Conservation (phyloP, 2,329 filamentous ascomycete genomes). For the Westerdykella aurantiaca region DNA sequence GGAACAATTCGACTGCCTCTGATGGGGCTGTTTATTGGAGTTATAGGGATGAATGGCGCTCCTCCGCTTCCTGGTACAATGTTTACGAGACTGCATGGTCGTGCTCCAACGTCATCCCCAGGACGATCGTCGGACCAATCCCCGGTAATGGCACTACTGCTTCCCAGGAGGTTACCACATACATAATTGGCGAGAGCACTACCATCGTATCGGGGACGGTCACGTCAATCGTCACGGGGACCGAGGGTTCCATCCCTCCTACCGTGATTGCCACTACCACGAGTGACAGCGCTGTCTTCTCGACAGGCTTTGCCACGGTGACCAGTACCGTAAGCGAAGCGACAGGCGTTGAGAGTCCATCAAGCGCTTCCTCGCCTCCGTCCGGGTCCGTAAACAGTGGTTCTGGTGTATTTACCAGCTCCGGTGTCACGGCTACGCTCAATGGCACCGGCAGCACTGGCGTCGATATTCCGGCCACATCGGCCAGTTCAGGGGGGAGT, state of each 20-base stretch:
- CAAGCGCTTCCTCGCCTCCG: conserved; percentile 1
- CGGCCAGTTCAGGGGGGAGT: background rate
- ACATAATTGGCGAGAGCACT: conserved; percentile 17
- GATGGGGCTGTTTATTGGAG: conserved; percentile 18
- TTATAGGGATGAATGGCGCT: conserved; percentile 20
- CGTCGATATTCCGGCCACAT: conserved; percentile 6
- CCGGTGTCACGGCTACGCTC: conserved; percentile 8
- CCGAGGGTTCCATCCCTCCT: conserved; percentile 12
- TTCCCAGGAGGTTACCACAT: conserved; percentile 14
- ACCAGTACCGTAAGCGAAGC: conserved; percentile 14
- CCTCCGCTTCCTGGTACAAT: conserved; percentile 23
- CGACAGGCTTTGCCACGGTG: conserved; percentile 18
- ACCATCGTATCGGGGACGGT: conserved; percentile 21
- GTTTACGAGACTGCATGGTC: conserved; percentile 22
- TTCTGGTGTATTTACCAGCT: conserved; percentile 9
- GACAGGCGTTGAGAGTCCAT: conserved; percentile 2
- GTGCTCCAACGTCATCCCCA: conserved; percentile 17
- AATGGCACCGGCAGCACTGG: conserved; percentile 13
- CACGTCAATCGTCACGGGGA: conserved; percentile 11
- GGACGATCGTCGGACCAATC: conserved; percentile 16
- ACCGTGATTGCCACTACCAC: conserved; percentile 24
- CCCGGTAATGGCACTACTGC: conserved; percentile 9
- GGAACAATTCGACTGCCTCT: conserved; percentile 16
- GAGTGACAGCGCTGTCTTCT: conserved; percentile 13
- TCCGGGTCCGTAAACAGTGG: conserved; percentile 7